phyloP scores from a whole-genome alignment of 306 rosid species.

The Fragaria iinumae region DNA sequence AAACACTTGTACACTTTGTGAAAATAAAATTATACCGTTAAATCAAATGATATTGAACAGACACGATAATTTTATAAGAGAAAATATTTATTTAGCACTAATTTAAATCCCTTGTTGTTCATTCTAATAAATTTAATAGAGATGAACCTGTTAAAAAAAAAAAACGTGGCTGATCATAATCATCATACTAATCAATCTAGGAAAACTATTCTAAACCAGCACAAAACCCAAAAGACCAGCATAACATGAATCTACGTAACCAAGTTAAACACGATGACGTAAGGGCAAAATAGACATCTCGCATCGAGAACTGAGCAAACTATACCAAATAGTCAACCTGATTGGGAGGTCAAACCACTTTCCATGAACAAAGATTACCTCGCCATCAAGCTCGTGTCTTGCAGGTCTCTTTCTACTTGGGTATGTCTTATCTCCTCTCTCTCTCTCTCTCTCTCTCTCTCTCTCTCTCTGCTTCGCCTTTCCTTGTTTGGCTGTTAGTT shows the following conservation, averaged over 20 bases:
- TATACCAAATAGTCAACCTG: slow-evolving; percentile 30
- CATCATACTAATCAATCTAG: not conserved
- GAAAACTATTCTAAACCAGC: not conserved
- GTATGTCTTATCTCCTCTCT: slow-evolving; percentile 12
- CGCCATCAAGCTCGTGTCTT: slow-evolving; percentile 4
- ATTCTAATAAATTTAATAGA: too few species aligned
- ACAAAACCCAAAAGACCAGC: not conserved
- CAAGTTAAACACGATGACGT: not conserved
- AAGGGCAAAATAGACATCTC: slow-evolving; percentile 24
- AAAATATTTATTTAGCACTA: too few species aligned
- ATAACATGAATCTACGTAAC: not conserved
- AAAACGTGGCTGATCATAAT: not conserved
- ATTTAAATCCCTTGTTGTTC: too few species aligned
- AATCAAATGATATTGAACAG: too few species aligned
- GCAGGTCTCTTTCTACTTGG: slow-evolving; percentile 24
- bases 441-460: not conserved
- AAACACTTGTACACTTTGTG: too few species aligned
- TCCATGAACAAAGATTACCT: slow-evolving; percentile 28
- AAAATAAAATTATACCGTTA: too few species aligned
- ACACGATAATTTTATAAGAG: too few species aligned
- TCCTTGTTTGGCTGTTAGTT: not conserved
- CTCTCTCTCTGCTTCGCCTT: not conserved
- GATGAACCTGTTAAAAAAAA: not conserved
- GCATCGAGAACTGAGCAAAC: not conserved
- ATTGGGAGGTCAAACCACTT: slow-evolving; percentile 25